Base-by-base conservation (phyloP, 306 rosid species). In the Vigna trinervia region DNA sequence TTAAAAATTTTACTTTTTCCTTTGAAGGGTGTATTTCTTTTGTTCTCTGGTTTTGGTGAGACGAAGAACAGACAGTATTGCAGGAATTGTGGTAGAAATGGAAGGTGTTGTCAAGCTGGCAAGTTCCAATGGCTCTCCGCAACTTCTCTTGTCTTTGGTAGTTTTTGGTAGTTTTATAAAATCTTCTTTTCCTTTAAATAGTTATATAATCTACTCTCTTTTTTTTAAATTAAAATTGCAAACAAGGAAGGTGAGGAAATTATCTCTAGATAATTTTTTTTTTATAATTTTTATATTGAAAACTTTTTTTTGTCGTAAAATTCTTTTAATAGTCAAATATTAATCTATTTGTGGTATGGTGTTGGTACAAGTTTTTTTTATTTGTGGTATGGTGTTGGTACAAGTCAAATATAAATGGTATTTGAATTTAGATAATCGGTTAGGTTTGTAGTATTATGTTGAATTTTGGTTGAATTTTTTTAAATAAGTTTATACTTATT, bases 51-150 rank as follows among this genome's bases (percentile, higher is more conserved):
- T 48, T 79, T 79, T 50, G 69, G 85, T 50, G 76, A 78, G 75
- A 71, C 15, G 78, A 15, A 47, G 8, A 60, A 32, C 47, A 46
- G 73, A 87, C 66, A 73, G 0, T 30, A 30, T 73, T 82, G 87
- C 81, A 82, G 52, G 72, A 85, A 85, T 71, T 46, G 83, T 81
- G 87, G 88, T 70, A 80, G 38, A 71, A 71, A 75, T 51, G 64
- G 54, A 41, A 19, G 67, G 76, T 58, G 72, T 64, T 66, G 79
- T 80, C 50, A 62, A 53, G 75, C 23, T 66, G 69, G 51, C 80
- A 76, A 65, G 10, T 77, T 80, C 75, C 58, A 77, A 83, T 43
- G 89, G 86, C 61, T 76, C 67, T 71, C 84, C 80, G 57, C 38
- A 41, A 64, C 10, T 82, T 60, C 75, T 71, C 23, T 69, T 76